Percentiles rank a stretch among this genome's conserved stretches.
phyloP scores from a whole-genome alignment of 441 rosid species.

The Pelargonium fulgidum region DNA sequence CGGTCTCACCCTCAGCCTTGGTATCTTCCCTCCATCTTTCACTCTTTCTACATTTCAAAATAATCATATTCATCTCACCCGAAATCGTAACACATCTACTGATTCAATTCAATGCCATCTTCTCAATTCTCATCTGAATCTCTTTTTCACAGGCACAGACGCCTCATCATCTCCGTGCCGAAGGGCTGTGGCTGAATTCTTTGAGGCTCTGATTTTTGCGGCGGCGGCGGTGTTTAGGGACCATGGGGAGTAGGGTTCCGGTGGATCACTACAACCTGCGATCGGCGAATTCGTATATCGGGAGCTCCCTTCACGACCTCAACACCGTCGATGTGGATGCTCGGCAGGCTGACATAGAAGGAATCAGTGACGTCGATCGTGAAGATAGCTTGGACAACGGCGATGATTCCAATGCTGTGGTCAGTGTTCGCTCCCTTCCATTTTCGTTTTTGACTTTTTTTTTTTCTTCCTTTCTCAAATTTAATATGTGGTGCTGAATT shows the following conservation, averaged over 20 bases:
- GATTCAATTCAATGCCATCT: too few relatives aligned
- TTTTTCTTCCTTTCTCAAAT: not conserved
- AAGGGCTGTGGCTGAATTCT: slow-evolving; percentile 3
- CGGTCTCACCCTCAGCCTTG: slow-evolving; percentile 34
- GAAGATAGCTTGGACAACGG: slow-evolving; percentile 40
- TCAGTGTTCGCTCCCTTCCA: slow-evolving; percentile 17
- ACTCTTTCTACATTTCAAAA: slow-evolving; percentile 27
- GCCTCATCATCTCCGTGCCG: not conserved
- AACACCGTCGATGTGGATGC: slow-evolving; percentile 48
- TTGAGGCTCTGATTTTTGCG: not conserved
- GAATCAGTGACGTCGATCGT: slow-evolving; percentile 31
- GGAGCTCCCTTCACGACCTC: slow-evolving; percentile 63
- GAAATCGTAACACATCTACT: not conserved
- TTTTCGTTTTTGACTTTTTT: not conserved
- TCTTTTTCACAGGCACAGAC: slow-evolving; percentile 14
- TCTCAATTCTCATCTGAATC: not conserved
- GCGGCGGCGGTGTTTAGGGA: not conserved
- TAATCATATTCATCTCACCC: not conserved
- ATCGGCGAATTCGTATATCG: slow-evolving; percentile 54
- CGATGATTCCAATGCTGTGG: slow-evolving; percentile 43
- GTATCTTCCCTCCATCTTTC: slow-evolving; percentile 15
- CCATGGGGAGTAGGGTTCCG: slow-evolving; percentile 77
- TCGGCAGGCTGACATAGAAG: slow-evolving; percentile 36
- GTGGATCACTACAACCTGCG: slow-evolving; percentile 61
- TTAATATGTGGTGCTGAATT: not conserved